A percentile compares a stretch with the other conserved stretches of the same genome.
Conservation (phyloP, 164 flowering plant species). For the Taxillus chinensis region DNA sequence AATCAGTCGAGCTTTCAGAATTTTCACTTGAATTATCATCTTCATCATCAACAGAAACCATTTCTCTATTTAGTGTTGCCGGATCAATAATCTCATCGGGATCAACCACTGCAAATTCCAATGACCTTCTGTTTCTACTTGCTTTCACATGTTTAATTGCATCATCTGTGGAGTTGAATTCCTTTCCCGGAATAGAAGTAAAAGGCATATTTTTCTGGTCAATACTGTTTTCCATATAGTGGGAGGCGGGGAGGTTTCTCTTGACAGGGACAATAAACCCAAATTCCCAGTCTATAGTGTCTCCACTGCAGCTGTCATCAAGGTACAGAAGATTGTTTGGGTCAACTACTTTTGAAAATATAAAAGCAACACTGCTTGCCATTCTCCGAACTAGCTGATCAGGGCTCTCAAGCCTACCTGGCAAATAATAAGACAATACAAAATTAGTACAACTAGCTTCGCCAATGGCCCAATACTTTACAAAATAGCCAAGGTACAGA, state of each 20-base stretch:
- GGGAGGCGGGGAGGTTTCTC: conserved; percentile 8
- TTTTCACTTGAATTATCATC: conserved; percentile 49
- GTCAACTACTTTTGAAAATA: conserved; percentile 80
- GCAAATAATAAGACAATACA: conserved; percentile 15
- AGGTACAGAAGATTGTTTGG: conserved; percentile 91
- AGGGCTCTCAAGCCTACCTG: conserved; percentile 93
- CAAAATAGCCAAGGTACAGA: conserved; percentile 1
- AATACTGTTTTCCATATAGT: conserved; percentile 7
- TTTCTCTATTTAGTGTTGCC: conserved; percentile 33
- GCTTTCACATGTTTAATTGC: conserved; percentile 11
- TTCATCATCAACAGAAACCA: conserved; percentile 36
- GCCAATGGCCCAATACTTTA: conserved; percentile 3
- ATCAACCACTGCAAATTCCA: conserved; percentile 37
- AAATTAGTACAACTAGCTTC: conserved; percentile 5
- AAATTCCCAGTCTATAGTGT: conserved; percentile 82
- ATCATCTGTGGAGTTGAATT: conserved; percentile 10
- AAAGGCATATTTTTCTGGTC: conserved; percentile 15
- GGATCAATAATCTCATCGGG: conserved; percentile 91
- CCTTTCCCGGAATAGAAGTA: conserved; percentile 13
- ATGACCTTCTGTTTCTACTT: conserved; percentile 23
- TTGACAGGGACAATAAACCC: conserved; percentile 28
- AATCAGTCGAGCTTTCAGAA: conserved; percentile 59
- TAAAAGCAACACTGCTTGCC: conserved; percentile 80
- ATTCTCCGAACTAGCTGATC: conserved; percentile 57
- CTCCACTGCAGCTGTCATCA: conserved; percentile 65